Percentiles rank a stretch among this genome's conserved stretches.
Evolutionary conservation across 768 basidiomycete species (phyloP).

Genomic region (Boletus pseudopeckii): DNA sequence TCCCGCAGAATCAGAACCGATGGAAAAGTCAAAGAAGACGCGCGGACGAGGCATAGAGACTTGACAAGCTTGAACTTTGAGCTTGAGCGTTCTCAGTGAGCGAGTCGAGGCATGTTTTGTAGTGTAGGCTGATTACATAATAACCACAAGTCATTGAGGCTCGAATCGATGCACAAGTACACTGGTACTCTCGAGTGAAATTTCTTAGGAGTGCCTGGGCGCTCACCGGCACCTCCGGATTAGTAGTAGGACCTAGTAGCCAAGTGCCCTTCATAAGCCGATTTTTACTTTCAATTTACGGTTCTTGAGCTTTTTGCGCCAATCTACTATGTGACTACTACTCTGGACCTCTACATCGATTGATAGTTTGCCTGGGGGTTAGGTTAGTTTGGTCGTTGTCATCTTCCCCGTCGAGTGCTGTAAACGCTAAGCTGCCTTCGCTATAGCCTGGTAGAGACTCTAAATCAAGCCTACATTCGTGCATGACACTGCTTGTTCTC

Average conservation of each 20-base stretch:
- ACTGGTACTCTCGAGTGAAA: not conserved
- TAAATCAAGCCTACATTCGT: conserved; percentile 2
- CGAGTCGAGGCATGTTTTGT: no score
- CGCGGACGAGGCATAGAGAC: conserved; percentile 51
- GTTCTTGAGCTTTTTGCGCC: not conserved
- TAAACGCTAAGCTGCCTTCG: conserved; percentile 6
- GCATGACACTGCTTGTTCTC: conserved; percentile 15
- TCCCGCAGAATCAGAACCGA: conserved; percentile 49
- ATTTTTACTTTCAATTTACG: not conserved
- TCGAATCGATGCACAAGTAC: no score
- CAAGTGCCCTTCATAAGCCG: not conserved
- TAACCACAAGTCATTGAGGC: not conserved
- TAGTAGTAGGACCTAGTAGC: not conserved
- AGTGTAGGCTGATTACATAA: conserved; percentile 13
- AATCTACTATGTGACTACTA: not conserved
- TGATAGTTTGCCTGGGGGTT: not conserved
- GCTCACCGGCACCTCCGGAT: not conserved
- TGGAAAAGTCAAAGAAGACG: conserved; percentile 65
- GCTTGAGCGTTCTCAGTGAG: no score
- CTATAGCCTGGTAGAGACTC: not conserved
- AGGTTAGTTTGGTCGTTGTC: conserved; percentile 3
- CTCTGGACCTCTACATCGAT: not conserved
- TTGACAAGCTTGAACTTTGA: not conserved
- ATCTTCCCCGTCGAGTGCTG: not conserved
- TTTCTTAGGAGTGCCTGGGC: not conserved